Base-by-base conservation (phyloP, 2,329 filamentous ascomycete genomes). In the Botrytis fabae region DNA sequence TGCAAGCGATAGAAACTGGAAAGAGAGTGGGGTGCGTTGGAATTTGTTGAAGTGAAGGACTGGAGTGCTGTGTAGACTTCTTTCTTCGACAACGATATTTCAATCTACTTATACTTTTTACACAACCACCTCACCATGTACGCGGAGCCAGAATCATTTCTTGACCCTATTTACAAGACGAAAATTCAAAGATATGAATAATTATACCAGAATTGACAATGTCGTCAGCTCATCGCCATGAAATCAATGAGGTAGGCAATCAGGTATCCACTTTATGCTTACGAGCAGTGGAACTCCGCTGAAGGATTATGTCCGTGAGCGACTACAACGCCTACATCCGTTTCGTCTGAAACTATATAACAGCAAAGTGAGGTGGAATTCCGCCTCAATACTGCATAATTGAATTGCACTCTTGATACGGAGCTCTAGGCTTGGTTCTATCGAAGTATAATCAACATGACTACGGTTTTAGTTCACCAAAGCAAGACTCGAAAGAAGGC, bases 401-500 rank as follows among this genome's bases (percentile, higher is more conserved):
- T 70, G 28, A n/a, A 59, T 51, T 51, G 20, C 7, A 40, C n/a
- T 54, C 22, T 40, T 10, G 46, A n/a, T 66, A 28, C 22, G 35
- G 59, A 32, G 28, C 8, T 18, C 35, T 68, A 59, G 51, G 51
- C 14, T 57, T 18, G 18, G n/a, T 57, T 57, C 51, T 14, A 28
- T 32, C n/a, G 8, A 72, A 42, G 32, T n/a, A 48, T 20, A 42
- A 35, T 25, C 10, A 9, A 20, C 20, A 40, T 40, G 44, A 42
- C 22, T 60, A 59, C 46, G 6, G 44, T 48, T 20, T 65, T 48
- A 22, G 69, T 73, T 25, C 54, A 71, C 44, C 61, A 65, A 20
- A 73, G 72, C 54, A 65, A 35, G 20, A 73, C 69, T 54, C 61
- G 72, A 35, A 54, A 73, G 35, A 79, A 79, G 69, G 70, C 77